Conservation (phyloP, 805 yeast genomes). For the Saccharomycopsis fibuligera region DNA sequence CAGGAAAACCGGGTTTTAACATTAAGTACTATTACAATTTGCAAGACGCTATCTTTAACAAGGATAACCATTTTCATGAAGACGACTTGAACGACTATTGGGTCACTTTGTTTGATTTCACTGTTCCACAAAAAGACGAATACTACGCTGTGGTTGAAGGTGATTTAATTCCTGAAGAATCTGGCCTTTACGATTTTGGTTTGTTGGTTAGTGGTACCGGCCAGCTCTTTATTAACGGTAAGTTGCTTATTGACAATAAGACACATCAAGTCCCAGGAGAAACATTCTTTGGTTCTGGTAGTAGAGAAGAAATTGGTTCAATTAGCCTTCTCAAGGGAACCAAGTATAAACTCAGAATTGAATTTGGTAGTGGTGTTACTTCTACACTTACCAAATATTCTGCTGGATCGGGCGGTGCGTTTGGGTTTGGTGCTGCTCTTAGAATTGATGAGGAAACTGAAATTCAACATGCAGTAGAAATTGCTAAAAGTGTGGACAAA, state of each 20-base stretch:
- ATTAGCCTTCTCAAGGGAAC: conserved; percentile 38
- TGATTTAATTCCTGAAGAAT: conserved; percentile 38
- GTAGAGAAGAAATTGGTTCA: conserved; percentile 41
- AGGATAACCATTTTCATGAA: not conserved
- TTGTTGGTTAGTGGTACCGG: conserved; percentile 49
- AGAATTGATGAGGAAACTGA: conserved; percentile 28
- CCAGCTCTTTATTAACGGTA: conserved; percentile 44
- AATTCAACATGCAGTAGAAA: conserved; percentile 37
- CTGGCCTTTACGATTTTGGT: conserved; percentile 48
- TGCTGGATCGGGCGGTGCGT: conserved; percentile 29
- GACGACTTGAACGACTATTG: conserved; percentile 17
- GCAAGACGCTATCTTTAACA: not conserved
- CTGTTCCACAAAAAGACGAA: conserved; percentile 22
- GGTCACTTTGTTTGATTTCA: conserved; percentile 28
- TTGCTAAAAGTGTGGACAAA: conserved; percentile 47
- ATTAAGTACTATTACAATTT: not conserved
- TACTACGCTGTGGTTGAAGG: conserved; percentile 43
- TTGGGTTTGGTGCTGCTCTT: conserved; percentile 30
- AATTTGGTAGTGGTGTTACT: conserved; percentile 47
- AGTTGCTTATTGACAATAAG: conserved; percentile 50
- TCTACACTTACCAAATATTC: conserved; percentile 23
- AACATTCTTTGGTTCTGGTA: conserved; percentile 49
- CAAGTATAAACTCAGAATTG: conserved; percentile 39
- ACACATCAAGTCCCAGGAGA: conserved; percentile 44
- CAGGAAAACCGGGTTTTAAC: conserved; percentile 19